These are phyloP conservation scores for Teunomyces lycoperdinae DNA, from an alignment of 805 yeast species.

Conservation along the genomic window DNA sequence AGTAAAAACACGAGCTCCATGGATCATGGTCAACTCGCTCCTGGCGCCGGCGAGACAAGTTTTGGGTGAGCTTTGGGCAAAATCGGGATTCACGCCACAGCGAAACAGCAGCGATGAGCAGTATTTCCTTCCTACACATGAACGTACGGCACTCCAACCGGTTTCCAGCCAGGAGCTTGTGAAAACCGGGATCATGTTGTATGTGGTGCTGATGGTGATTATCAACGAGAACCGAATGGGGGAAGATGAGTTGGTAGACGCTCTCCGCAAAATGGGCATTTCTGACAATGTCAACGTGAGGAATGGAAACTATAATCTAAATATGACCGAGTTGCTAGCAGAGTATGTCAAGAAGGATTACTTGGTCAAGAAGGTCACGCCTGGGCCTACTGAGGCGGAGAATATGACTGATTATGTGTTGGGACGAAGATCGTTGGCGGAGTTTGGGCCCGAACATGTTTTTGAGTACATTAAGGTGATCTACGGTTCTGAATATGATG, in stretches of 20 bases:
- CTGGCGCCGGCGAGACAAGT: constrained; percentile 16
- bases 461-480: constrained; percentile 21
- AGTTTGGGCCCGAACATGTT: constrained; percentile 30
- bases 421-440: constrained; percentile 33
- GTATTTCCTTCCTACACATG: constrained; percentile 22
- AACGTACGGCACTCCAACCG: constrained; percentile 14
- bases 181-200: constrained; percentile 28
- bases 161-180: constrained; percentile 25
- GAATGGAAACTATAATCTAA: constrained; percentile 12
- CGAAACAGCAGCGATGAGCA: constrained; percentile 10
- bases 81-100: neutral
- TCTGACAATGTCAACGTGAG: constrained; percentile 9
- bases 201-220: constrained; percentile 28
- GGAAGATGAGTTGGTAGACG: constrained; percentile 22
- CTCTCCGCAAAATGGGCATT: constrained; percentile 20
- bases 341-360: constrained; percentile 32
- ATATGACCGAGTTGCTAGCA: constrained; percentile 19
- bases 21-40: constrained; percentile 20
- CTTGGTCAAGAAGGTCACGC: constrained; percentile 14
- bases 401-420: constrained; percentile 22
- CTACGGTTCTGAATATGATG: constrained; percentile 24
- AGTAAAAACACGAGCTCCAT: constrained; percentile 11
- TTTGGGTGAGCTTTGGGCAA: constrained; percentile 26
- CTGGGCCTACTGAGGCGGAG: constrained; percentile 11
- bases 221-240: constrained; percentile 30